A percentile compares a stretch with the other conserved stretches of the same genome.
phyloP scores from a whole-genome alignment of 768 basidiomycete species.

The Rhodotorula taiwanensis region DNA sequence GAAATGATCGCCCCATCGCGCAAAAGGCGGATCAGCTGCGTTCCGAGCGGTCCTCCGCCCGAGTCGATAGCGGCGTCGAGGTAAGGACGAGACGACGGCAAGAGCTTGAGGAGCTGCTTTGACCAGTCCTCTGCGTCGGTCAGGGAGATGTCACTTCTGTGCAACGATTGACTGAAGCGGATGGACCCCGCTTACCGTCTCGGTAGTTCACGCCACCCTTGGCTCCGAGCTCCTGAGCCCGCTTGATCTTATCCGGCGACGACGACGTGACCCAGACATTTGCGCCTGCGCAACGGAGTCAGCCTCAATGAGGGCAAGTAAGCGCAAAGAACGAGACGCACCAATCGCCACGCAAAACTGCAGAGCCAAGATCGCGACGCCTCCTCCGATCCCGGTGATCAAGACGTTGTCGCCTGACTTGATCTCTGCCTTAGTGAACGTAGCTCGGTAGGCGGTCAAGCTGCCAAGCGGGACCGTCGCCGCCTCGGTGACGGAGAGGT shows the following conservation, averaged over 20 bases:
- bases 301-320: no score
- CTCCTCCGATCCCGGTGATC: constrained; percentile 56
- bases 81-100: constrained; percentile 43
- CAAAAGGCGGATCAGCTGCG: constrained; percentile 51
- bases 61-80: constrained; percentile 65
- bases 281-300: constrained; percentile 40
- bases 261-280: constrained; percentile 70
- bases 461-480: constrained; percentile 73
- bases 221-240: constrained; percentile 62
- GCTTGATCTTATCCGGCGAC: constrained; percentile 60
- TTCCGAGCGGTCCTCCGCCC: constrained; percentile 61
- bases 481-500: constrained; percentile 55
- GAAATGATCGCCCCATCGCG: constrained; percentile 44
- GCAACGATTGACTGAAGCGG: neutral
- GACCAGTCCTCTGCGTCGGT: constrained; percentile 41
- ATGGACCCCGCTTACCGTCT: constrained; percentile 52
- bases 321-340: constrained; percentile 36
- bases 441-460: constrained; percentile 73
- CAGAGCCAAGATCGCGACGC: constrained; percentile 68
- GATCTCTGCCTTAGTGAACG: constrained; percentile 60
- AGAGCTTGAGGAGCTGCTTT: constrained; percentile 48
- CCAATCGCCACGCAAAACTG: constrained; percentile 70
- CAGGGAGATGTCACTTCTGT: neutral
- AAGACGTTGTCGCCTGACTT: constrained; percentile 62
- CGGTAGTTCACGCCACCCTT: constrained; percentile 71